These are phyloP conservation scores for Eutypa lata DNA, from an alignment of 2,329 filamentous ascomycete genomes.

Conservation along the genomic window DNA sequence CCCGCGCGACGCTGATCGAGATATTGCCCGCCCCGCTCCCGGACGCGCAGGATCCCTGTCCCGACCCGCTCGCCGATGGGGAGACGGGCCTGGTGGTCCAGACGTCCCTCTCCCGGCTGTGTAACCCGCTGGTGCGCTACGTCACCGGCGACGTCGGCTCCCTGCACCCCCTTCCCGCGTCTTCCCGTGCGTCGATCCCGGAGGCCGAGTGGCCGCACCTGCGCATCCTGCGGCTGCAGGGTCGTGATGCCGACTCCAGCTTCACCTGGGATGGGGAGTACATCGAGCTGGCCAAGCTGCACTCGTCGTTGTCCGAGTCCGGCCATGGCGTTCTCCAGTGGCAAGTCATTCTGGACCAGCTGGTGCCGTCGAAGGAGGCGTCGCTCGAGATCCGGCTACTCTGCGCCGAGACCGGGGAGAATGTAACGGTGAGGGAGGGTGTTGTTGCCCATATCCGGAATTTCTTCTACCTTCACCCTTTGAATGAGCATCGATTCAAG, in stretches of 20 bases:
- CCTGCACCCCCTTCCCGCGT: slow-evolving; percentile 30
- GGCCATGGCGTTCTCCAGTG: slow-evolving; percentile 36
- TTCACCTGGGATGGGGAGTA: slow-evolving; percentile 39
- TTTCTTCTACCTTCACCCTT: slow-evolving; percentile 6
- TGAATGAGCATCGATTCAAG: slow-evolving; percentile 7
- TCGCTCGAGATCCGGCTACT: slow-evolving; percentile 10
- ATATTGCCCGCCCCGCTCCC: slow-evolving; percentile 28
- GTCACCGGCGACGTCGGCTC: slow-evolving; percentile 40
- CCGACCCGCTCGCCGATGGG: slow-evolving; percentile 24
- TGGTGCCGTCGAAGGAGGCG: slow-evolving; percentile 13
- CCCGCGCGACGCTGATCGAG: slow-evolving; percentile 33
- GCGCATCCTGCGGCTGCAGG: slow-evolving; percentile 34
- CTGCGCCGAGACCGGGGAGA: not conserved
- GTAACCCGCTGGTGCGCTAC: slow-evolving; percentile 43
- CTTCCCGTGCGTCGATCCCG: slow-evolving; percentile 22
- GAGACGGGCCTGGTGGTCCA: slow-evolving; percentile 37
- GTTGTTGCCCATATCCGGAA: not conserved
- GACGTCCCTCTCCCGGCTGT: slow-evolving; percentile 37
- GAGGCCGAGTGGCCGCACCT: slow-evolving; percentile 21
- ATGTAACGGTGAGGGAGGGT: not conserved
- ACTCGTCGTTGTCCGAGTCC: slow-evolving; percentile 15
- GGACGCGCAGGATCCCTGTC: not conserved
- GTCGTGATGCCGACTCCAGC: slow-evolving; percentile 40
- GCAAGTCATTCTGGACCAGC: slow-evolving; percentile 36
- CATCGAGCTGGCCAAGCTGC: slow-evolving; percentile 32